Evolutionary conservation across 2,329 filamentous ascomycete species (phyloP), one percentile per base, ranked within the genome.

Genomic region (Talaromyces albobiverticillius): DNA sequence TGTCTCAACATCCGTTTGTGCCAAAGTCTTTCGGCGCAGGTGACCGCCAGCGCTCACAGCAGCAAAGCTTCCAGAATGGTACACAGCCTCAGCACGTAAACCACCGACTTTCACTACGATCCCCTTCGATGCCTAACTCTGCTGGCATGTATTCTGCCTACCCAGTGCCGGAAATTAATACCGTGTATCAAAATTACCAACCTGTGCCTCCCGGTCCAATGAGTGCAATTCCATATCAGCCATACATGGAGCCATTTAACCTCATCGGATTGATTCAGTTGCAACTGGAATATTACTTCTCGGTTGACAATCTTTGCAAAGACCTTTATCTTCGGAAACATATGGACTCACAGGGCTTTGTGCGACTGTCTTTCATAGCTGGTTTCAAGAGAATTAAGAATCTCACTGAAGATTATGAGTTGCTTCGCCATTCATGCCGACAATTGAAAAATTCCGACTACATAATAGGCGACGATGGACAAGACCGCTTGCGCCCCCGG

Each of bases 291-390:
- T 99, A 96, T 76, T 99, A 99, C 73, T 96, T 99, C 74, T 97
- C 93, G 0, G 82, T 96, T 25, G 89, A 96, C 66, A 99, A 99
- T 68, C 80, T 97, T 47, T 89, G 90, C 80, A 96, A 96, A 73
- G 94, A 99, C 66, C 80, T 89, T 65, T 97, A 85, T 71, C 79
- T 99, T 56, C 87, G 94, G 54, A 86, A 84, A 64, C 86, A 92
- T 63, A 97, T 99, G 94, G 93, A 99, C 68, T 89, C 88, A 1
- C 89, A 97, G 70, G 94, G 94, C 16, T 97, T 92, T 66, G 92
- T 96, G 13, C 85, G 84, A 48, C 76, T 99, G 49, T 79, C 82
- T 31, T 82, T 96, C 55, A 87, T 99, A 62, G 82, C 88, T 20
- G 81, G 80, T n/a, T 99, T 99, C 79, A 90, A 90, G 71, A 87